phyloP scores from a whole-genome alignment of 2,329 filamentous ascomycete genomes.

The Penicillium olsonii region DNA sequence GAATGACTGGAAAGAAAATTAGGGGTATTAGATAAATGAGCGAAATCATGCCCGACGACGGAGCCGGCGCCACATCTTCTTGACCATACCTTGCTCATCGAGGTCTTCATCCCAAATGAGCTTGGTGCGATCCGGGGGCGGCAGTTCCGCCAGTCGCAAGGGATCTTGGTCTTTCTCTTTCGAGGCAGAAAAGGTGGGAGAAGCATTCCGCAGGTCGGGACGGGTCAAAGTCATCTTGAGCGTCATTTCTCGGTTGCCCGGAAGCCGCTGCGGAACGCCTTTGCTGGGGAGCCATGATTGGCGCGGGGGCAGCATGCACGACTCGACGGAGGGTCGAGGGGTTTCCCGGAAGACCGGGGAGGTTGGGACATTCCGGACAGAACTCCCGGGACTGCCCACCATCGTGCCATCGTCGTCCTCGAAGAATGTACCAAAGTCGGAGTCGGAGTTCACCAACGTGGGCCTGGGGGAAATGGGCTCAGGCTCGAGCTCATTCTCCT shows the following conservation, averaged over 20 bases:
- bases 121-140: slow-evolving; percentile 44
- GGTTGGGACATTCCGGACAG: slow-evolving; percentile 24
- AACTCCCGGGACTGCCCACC: slow-evolving; percentile 32
- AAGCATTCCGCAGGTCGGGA: slow-evolving; percentile 69
- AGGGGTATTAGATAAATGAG: neutral
- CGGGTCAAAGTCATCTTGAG: slow-evolving; percentile 92
- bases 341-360: slow-evolving; percentile 15
- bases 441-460: slow-evolving; percentile 43
- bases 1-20: neutral
- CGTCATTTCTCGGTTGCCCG: slow-evolving; percentile 82
- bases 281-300: slow-evolving; percentile 29
- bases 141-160: slow-evolving; percentile 56
- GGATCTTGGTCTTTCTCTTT: slow-evolving; percentile 63
- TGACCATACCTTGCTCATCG: slow-evolving; percentile 41
- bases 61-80: slow-evolving; percentile 48
- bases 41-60: slow-evolving; percentile 28
- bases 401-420: slow-evolving; percentile 50
- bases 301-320: slow-evolving; percentile 18
- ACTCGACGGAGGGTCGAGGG: slow-evolving; percentile 14
- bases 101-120: slow-evolving; percentile 48
- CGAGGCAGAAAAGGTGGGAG: slow-evolving; percentile 48
- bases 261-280: slow-evolving; percentile 53
- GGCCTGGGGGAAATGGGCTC: slow-evolving; percentile 20
- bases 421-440: slow-evolving; percentile 55
- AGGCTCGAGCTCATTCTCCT: slow-evolving; percentile 26